These are phyloP conservation scores for Fusarium albosuccineum DNA, from an alignment of 2,329 filamentous ascomycete genomes.

Conservation along the genomic window DNA sequence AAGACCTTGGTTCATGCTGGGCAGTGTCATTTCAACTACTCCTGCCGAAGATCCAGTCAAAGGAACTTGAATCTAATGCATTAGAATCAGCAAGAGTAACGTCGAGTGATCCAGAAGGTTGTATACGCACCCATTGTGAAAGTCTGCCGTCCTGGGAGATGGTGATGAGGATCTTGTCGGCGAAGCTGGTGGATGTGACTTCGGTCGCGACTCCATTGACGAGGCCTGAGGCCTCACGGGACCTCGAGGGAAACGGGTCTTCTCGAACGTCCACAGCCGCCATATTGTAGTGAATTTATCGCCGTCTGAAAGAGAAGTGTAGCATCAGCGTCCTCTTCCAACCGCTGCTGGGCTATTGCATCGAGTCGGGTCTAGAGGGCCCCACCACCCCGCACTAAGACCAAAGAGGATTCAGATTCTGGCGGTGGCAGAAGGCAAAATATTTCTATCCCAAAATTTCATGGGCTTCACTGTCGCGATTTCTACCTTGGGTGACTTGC, in stretches of 20 bases:
- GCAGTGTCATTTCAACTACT: constrained; percentile 70
- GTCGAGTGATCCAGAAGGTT: neutral
- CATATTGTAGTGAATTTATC: constrained; percentile 50
- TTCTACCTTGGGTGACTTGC: constrained; percentile 24
- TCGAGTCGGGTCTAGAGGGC: constrained; percentile 27
- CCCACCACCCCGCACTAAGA: constrained; percentile 54
- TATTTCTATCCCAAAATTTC: constrained; percentile 52
- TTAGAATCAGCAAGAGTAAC: constrained; percentile 1
- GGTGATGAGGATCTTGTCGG: constrained; percentile 92
- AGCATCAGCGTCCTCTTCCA: neutral
- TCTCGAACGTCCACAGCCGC: constrained; percentile 56
- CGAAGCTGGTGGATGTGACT: constrained; percentile 79
- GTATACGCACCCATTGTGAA: constrained; percentile 83
- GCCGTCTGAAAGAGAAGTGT: constrained; percentile 29
- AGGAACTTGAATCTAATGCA: constrained; percentile 78
- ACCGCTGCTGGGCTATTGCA: constrained; percentile 9
- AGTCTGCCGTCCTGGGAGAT: constrained; percentile 87
- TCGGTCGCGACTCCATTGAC: constrained; percentile 80
- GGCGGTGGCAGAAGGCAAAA: constrained; percentile 56
- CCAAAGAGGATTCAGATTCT: constrained; percentile 45
- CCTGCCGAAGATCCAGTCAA: constrained; percentile 76
- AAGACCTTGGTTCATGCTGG: constrained; percentile 58
- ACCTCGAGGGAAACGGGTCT: constrained; percentile 77
- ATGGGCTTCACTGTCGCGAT: constrained; percentile 27
- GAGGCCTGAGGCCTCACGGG: constrained; percentile 68